Evolutionary conservation across 306 rosid genomes (phyloP).

Genomic region (Fragaria iinumae): DNA sequence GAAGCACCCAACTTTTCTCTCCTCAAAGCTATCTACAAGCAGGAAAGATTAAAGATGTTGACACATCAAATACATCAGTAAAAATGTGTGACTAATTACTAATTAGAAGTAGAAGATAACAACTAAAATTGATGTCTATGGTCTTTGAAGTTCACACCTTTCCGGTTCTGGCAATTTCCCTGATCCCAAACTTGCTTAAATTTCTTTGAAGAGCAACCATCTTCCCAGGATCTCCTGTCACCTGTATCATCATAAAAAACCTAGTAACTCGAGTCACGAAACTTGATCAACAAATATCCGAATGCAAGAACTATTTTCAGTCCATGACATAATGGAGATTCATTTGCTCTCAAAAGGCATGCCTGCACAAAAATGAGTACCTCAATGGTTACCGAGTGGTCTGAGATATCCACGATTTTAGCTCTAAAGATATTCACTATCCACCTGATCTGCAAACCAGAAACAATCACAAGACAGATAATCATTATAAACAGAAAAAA

Average conservation of each 20-base stretch:
- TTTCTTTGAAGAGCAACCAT: conserved; percentile 69
- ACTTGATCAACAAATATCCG: not conserved
- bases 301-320: not conserved
- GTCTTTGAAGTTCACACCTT: conserved; percentile 44
- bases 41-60: conserved; percentile 15
- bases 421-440: conserved; percentile 74
- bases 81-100: conserved; percentile 6
- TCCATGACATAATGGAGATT: not conserved
- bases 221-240: conserved; percentile 91
- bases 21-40: conserved; percentile 73
- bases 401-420: conserved; percentile 74
- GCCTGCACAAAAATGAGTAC: conserved; percentile 27
- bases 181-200: conserved; percentile 73
- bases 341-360: not conserved
- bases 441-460: conserved; percentile 60
- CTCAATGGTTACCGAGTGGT: conserved; percentile 68
- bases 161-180: conserved; percentile 88
- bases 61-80: conserved; percentile 15
- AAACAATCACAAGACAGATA: conserved; percentile 17
- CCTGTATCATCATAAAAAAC: conserved; percentile 42
- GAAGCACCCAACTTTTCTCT: conserved; percentile 87
- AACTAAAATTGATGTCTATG: conserved; percentile 12
- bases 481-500: not conserved
- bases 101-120: conserved; percentile 18
- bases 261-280: not conserved